A percentile compares a stretch with the other conserved stretches of the same genome.
Evolutionary conservation across 306 rosid species (phyloP).

Genomic region (Malus asiatica): DNA sequence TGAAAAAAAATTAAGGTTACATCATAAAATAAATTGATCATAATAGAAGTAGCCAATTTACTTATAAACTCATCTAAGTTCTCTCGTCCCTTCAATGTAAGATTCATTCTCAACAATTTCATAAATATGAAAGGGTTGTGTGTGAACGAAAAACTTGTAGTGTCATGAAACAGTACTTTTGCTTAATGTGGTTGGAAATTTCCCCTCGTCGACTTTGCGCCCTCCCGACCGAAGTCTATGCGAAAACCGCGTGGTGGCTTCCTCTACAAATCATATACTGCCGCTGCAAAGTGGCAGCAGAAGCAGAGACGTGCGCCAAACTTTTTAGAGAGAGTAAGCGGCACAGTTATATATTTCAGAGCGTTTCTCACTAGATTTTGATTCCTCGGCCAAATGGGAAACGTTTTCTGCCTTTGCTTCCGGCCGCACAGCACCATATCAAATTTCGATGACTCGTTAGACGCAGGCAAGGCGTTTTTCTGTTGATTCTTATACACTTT

Average conservation of each 20-base stretch:
- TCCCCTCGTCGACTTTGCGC: background rate
- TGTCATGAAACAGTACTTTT: background rate
- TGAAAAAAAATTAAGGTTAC: too few relatives aligned
- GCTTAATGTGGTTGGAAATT: background rate
- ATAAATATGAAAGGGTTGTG: background rate
- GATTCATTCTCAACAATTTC: too few relatives aligned
- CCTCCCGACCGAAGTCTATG: background rate
- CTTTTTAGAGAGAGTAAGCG: background rate
- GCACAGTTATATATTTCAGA: background rate
- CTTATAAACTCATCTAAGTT: too few relatives aligned
- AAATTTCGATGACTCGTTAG: conserved; percentile 45
- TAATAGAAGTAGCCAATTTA: too few relatives aligned
- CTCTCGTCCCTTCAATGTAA: rapidly evolving
- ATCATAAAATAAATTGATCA: too few relatives aligned
- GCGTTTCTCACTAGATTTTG: background rate
- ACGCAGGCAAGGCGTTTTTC: conserved; percentile 29
- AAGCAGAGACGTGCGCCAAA: background rate
- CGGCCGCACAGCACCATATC: conserved; percentile 57
- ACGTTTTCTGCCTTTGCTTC: conserved; percentile 54
- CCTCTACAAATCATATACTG: background rate
- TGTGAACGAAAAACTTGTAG: background rate
- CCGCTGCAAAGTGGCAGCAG: background rate
- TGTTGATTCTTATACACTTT: background rate
- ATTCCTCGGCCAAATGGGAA: conserved; percentile 47
- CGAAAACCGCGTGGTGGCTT: background rate